Percentiles rank a stretch among this genome's conserved stretches.
phyloP scores from a whole-genome alignment of 208 protist species.

The Jaenimonas drosophilae region DNA sequence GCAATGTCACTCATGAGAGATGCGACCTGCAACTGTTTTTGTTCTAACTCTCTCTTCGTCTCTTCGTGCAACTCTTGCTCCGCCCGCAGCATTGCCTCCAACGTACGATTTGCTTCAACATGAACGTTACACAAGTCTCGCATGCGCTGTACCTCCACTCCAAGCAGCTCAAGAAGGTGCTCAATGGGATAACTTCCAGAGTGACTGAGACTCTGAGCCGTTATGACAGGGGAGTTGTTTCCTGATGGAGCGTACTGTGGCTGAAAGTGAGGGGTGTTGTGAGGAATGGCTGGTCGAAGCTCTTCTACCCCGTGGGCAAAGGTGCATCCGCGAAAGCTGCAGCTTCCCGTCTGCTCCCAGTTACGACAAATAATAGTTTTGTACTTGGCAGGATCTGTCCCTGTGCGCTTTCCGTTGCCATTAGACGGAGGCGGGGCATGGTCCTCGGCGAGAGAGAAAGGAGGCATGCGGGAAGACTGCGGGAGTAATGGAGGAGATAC shows the following conservation, averaged over 20 bases:
- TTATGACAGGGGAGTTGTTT: too few relatives aligned
- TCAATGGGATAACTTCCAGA: too few relatives aligned
- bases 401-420: conserved; percentile 24
- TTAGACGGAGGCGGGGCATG: too few relatives aligned
- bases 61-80: conserved; percentile 40
- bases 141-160: conserved; percentile 40
- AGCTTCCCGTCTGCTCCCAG: conserved; percentile 57
- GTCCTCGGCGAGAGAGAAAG: conserved; percentile 38
- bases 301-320: conserved; percentile 82
- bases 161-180: conserved; percentile 57
- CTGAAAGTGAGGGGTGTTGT: conserved; percentile 22
- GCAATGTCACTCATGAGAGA: conserved; percentile 7
- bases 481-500: conserved; percentile 18
- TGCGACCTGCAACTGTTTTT: conserved; percentile 15
- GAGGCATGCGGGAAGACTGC: conserved; percentile 16
- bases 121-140: conserved; percentile 51
- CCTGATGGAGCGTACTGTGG: conserved; percentile 16
- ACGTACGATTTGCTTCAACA: conserved; percentile 55
- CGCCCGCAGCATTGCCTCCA: conserved; percentile 47
- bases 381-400: conserved; percentile 72
- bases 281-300: conserved; percentile 34
- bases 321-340: conserved; percentile 65
- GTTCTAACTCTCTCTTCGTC: conserved; percentile 27
- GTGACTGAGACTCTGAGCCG: too few relatives aligned
- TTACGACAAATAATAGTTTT: conserved; percentile 84